Evolutionary conservation across 257 asterid genomes (phyloP).

Genomic region (Avicennia marina): DNA sequence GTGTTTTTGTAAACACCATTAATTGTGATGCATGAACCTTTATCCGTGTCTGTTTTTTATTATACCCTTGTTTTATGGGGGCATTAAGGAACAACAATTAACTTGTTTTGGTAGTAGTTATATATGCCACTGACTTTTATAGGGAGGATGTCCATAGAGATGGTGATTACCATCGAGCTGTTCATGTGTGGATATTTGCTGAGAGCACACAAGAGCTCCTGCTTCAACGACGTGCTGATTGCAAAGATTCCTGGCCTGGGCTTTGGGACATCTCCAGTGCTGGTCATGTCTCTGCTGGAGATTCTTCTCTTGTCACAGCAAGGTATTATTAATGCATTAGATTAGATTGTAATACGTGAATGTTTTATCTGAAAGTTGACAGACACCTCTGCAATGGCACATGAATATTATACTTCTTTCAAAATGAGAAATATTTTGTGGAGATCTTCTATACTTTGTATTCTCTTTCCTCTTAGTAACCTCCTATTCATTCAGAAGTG

Average conservation of each 20-base stretch:
- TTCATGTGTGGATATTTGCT: constrained; percentile 88
- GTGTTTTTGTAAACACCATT: too few species aligned
- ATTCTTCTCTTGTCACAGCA: constrained; percentile 85
- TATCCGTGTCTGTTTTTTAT: background rate
- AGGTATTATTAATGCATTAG: constrained; percentile 46
- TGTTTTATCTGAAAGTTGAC: too few species aligned
- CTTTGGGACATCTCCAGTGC: constrained; percentile 97
- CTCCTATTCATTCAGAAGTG: too few species aligned
- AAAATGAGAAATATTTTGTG: too few species aligned
- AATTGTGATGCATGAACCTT: too few species aligned
- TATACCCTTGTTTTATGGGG: background rate
- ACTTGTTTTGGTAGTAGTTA: background rate
- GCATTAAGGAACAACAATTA: background rate
- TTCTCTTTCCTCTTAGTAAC: too few species aligned
- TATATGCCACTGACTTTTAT: constrained; percentile 15
- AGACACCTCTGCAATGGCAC: too few species aligned
- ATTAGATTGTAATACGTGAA: too few species aligned
- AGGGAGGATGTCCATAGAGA: constrained; percentile 79
- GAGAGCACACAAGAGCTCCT: constrained; percentile 85
- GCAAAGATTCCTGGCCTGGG: constrained; percentile 98
- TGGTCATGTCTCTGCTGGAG: constrained; percentile 96
- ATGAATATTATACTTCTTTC: too few species aligned
- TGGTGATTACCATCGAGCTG: constrained; percentile 93
- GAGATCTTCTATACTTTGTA: too few species aligned
- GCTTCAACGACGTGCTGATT: constrained; percentile 71